A percentile compares a stretch with the other conserved stretches of the same genome.
phyloP scores from a whole-genome alignment of 495 filamentous ascomycete species.

The Hypoxylon cercidicola region DNA sequence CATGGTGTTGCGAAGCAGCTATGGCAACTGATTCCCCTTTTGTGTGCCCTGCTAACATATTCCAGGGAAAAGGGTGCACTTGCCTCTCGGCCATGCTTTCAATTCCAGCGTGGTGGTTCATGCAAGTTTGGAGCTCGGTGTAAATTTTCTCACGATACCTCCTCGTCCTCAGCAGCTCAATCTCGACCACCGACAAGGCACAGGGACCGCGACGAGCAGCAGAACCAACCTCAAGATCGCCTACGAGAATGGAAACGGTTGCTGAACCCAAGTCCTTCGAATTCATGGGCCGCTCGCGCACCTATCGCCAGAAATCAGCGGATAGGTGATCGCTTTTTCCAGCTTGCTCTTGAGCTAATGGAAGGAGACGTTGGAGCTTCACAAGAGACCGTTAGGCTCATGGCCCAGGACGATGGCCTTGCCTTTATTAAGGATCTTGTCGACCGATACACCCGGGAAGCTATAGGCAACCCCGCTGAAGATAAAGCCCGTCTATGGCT shows the following conservation, averaged over 20 bases:
- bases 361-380: slow-evolving; percentile 46
- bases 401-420: slow-evolving; percentile 50
- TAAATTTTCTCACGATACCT: slow-evolving; percentile 33
- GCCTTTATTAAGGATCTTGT: slow-evolving; percentile 46
- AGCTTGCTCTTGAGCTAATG: slow-evolving; percentile 46
- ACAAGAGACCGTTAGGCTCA: slow-evolving; percentile 48
- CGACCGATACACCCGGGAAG: slow-evolving; percentile 42
- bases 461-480: slow-evolving; percentile 1
- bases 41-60: slow-evolving; percentile 16
- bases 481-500: slow-evolving; percentile 35
- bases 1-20: background rate
- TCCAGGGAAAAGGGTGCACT: slow-evolving; percentile 6
- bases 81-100: slow-evolving; percentile 7
- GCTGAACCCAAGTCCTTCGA: slow-evolving; percentile 28
- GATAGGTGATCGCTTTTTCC: slow-evolving; percentile 44
- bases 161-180: slow-evolving; percentile 3
- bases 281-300: slow-evolving; percentile 9
- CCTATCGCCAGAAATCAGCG: slow-evolving; percentile 2
- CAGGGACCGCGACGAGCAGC: slow-evolving; percentile 4
- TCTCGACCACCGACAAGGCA: slow-evolving; percentile 7
- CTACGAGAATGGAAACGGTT: slow-evolving; percentile 46
- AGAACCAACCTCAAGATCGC: slow-evolving; percentile 22
- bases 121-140: slow-evolving; percentile 37
- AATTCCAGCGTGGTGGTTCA: slow-evolving; percentile 24
- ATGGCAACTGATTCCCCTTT: background rate